phyloP scores from a whole-genome alignment of 2,329 filamentous ascomycete species.

The Trichoderma lentiforme region DNA sequence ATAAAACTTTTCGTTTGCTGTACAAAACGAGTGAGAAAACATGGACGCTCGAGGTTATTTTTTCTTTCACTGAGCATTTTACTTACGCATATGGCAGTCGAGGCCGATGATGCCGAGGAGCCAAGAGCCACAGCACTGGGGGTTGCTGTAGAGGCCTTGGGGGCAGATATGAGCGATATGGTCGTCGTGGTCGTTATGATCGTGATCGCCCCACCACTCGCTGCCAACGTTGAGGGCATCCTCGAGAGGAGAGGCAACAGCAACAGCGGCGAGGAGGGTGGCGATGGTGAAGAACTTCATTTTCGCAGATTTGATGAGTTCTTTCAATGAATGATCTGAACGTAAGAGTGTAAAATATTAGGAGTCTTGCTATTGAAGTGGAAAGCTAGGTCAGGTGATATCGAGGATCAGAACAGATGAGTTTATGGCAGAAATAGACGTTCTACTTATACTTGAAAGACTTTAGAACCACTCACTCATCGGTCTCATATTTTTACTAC shows the following conservation, averaged over 20 bases:
- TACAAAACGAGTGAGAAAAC: background rate
- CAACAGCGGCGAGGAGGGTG: conserved; percentile 19
- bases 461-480: background rate
- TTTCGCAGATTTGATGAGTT: background rate
- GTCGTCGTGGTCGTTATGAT: background rate
- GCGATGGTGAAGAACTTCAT: conserved; percentile 23
- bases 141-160: conserved; percentile 4
- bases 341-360: background rate
- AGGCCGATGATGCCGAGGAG: conserved; percentile 16
- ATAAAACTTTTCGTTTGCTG: background rate
- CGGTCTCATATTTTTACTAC: background rate
- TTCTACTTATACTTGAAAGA: background rate
- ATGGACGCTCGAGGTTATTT: background rate
- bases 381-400: background rate
- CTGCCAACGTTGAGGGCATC: background rate
- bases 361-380: background rate
- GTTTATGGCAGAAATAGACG: background rate
- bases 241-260: conserved; percentile 15
- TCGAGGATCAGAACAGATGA: background rate
- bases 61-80: background rate
- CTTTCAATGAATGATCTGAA: background rate
- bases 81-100: conserved; percentile 20
- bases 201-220: background rate
- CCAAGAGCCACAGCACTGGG: conserved; percentile 19
- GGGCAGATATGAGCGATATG: background rate